Evolutionary conservation across 1,139 yeast species (phyloP), one percentile per base, ranked within the genome.

Genomic region (Taphrina communis): DNA sequence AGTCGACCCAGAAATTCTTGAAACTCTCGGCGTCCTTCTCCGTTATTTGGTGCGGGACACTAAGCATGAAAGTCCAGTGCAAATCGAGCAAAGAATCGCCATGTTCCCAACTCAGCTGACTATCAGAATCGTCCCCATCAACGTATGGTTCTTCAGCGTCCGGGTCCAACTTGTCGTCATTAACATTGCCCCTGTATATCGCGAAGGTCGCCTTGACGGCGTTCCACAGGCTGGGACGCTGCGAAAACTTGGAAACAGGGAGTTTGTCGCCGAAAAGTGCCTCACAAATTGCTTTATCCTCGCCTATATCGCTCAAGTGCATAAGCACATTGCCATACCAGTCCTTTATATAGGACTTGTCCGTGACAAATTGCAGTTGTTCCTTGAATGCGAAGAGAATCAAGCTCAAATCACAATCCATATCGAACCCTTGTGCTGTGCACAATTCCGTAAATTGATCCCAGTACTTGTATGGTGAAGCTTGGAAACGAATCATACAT

Each of bases 391-490:
- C 36, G 31, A 53, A 14, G 25, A 63, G 21, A 12, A 63, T 41
- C 38, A 38, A 9, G n/a, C 59, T 51, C 41, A 52, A 9, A 11
- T 42, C 46, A 17, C 39, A 48, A 17, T 50, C 38, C 44, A 42
- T 17, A n/a, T 25, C 25, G 14, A 31, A 31, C 6, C 17, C 50
- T 48, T 56, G 50, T 19, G 9, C 12, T 4, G 36, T 25, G 38
- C 60, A 39, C 12, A 56, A 8, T n/a, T 38, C 66, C 6, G 25
- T 46, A 6, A 52, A 19, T n/a, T 31, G 42, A 44, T 53, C 60
- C 48, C 55, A 55, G 21, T 63, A 63, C n/a, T 57, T 56, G 46
- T 63, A 55, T 8, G 67, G 67, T 12, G 60, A 14, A 19, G 67
- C 67, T 35, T 63, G 67, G 38, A 63, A 63, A 6, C 61, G 31